phyloP scores from a whole-genome alignment of 257 asterid species.

The Solanum clarkiae region DNA sequence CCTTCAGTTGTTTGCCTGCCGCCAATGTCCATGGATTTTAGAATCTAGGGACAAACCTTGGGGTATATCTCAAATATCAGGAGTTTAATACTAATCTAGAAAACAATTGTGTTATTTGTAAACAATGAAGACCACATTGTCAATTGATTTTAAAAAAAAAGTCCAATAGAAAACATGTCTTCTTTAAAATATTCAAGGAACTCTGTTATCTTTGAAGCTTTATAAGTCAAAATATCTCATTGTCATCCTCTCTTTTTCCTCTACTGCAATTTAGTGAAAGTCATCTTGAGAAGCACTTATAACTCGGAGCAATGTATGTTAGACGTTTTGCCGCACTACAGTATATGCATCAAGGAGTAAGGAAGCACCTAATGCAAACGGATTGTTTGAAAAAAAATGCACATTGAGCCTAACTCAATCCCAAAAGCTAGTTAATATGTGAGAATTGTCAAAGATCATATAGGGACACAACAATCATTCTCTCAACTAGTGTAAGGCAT shows the following conservation, averaged over 20 bases:
- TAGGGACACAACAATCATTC: background rate
- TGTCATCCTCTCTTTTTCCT: background rate
- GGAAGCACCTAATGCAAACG: background rate
- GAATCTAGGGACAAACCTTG: background rate
- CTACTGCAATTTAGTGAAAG: background rate
- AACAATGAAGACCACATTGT: background rate
- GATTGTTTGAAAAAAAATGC: background rate
- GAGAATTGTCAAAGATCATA: background rate
- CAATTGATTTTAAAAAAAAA: background rate
- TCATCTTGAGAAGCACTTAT: background rate
- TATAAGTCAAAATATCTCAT: background rate
- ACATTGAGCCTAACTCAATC: background rate
- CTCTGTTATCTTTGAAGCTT: background rate
- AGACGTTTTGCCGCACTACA: background rate
- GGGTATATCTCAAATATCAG: background rate
- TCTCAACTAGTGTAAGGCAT: background rate
- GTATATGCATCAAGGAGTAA: background rate
- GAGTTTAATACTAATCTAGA: background rate
- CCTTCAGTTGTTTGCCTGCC: background rate
- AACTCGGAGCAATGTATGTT: background rate
- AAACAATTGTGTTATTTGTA: background rate
- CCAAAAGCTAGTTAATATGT: background rate
- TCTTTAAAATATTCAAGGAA: background rate
- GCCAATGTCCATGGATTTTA: background rate
- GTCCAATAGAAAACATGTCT: background rate